These are phyloP conservation scores for Platanthera guangdongensis DNA, from an alignment of 106 monocot species.

Conservation along the genomic window DNA sequence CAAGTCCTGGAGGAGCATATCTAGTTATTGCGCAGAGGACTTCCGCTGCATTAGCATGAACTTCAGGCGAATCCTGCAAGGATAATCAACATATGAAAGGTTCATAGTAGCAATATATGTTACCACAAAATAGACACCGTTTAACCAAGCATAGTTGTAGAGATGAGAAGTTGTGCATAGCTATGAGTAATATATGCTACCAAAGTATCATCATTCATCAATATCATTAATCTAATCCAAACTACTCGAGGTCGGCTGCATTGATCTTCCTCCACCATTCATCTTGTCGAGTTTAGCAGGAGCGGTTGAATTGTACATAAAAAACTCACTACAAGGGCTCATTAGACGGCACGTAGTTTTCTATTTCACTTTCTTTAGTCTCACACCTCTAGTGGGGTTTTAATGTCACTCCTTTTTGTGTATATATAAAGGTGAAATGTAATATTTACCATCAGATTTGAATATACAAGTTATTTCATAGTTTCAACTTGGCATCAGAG, in stretches of 20 bases:
- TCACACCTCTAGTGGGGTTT: too few species aligned
- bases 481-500: too few species aligned
- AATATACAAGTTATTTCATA: too few species aligned
- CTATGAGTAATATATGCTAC: neutral
- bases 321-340: too few species aligned
- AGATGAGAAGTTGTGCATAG: neutral
- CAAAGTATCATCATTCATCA: neutral
- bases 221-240: neutral
- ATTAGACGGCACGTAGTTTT: too few species aligned
- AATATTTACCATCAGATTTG: too few species aligned
- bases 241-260: neutral
- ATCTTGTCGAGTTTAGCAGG: neutral
- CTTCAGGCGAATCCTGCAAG: conserved; percentile 72
- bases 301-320: neutral
- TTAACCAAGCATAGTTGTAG: neutral
- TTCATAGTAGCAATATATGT: neutral
- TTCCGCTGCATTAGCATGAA: conserved; percentile 88
- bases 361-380: too few species aligned
- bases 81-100: neutral
- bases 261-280: neutral
- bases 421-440: too few species aligned
- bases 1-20: conserved; percentile 73
- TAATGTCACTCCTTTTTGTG: too few species aligned
- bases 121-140: neutral
- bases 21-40: conserved; percentile 78